Conservation (phyloP, 179 eudicot genomes). For the Corrigiola litoralis region DNA sequence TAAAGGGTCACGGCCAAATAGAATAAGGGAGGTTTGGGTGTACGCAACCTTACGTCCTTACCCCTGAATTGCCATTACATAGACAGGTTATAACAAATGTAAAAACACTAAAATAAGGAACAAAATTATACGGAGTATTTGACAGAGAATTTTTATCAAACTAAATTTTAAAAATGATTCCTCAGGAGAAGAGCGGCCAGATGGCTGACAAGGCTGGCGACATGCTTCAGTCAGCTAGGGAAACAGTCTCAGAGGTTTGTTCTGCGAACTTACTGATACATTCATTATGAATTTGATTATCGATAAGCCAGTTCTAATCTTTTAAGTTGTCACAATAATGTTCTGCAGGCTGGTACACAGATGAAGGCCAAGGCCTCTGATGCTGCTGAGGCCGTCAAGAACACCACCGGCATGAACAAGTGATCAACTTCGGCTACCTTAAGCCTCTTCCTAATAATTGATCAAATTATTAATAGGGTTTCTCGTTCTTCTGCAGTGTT, state of each 20-base stretch:
- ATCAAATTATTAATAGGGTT: not conserved
- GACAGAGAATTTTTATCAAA: too few species aligned
- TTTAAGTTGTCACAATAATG: not conserved
- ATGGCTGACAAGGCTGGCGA: slow-evolving; percentile 31
- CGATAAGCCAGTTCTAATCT: not conserved
- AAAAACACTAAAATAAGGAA: too few species aligned
- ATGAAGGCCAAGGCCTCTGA: slow-evolving; percentile 32
- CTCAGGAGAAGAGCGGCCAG: slow-evolving; percentile 30
- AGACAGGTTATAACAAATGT: too few species aligned
- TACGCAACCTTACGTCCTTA: too few species aligned
- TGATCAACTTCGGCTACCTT: slow-evolving; percentile 21
- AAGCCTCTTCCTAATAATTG: not conserved
- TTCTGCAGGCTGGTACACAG: slow-evolving; percentile 37
- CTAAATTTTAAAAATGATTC: too few species aligned
- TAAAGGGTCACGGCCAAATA: too few species aligned
- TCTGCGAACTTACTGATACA: not conserved
- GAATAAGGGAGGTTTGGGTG: too few species aligned
- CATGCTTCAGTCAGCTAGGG: slow-evolving; percentile 38
- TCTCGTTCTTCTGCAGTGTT: not conserved
- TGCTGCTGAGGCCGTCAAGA: slow-evolving; percentile 42
- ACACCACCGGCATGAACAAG: slow-evolving; percentile 47
- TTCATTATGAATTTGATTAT: not conserved
- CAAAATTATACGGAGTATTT: too few species aligned
- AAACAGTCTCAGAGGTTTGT: slow-evolving; percentile 31
- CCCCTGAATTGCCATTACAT: too few species aligned